Evolutionary conservation across 306 rosid species (phyloP), one percentile per base, ranked within the genome.

Genomic region (Prinsepia uniflora): DNA sequence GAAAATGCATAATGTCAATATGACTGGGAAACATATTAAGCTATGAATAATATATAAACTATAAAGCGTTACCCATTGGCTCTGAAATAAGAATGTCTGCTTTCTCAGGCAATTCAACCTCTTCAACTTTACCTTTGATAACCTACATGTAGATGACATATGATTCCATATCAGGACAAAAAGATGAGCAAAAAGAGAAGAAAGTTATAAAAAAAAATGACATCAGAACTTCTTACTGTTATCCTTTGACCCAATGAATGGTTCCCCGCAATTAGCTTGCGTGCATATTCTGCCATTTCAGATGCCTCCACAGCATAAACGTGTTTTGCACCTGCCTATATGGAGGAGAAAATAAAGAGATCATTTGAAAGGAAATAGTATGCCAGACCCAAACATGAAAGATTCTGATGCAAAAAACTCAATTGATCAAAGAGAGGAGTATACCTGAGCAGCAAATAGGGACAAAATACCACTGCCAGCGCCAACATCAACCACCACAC

Each of bases 231-330:
- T 68, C 96, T 82, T 76, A 93, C 98, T 6, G 98, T 93, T 70
- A 93, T 93, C 75, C 98, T 85, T 72, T 88, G 86, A 78, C 89
- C 80, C 60, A 93, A 75, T 17, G 50, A 71, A 60, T 97, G 96
- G 81, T 93, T 93, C 67, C 98, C 98, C 44, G 90, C 88, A 80
- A 93, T 84, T 66, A 93, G 86, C 71, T 80, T 86, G 18, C 83
- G 89, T 12, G 98, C 98, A 74, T 93, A 93, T 73, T 93, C 97
- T 71, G 98, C 94, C 98, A 93, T 93, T 83, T 93, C 98, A 79
- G 98, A 93, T 56, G 98, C 98, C 86, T 93, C 98, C 78, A 93
- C 98, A 2, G 98, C 98, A 80, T 93, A 93, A 75, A 93, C 98
- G 83, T 93, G 98, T 67, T 90, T 93, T 59, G 98, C 98, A 45